phyloP scores from a whole-genome alignment of 495 filamentous ascomycete genomes.

The Tuber umbilicatum region DNA sequence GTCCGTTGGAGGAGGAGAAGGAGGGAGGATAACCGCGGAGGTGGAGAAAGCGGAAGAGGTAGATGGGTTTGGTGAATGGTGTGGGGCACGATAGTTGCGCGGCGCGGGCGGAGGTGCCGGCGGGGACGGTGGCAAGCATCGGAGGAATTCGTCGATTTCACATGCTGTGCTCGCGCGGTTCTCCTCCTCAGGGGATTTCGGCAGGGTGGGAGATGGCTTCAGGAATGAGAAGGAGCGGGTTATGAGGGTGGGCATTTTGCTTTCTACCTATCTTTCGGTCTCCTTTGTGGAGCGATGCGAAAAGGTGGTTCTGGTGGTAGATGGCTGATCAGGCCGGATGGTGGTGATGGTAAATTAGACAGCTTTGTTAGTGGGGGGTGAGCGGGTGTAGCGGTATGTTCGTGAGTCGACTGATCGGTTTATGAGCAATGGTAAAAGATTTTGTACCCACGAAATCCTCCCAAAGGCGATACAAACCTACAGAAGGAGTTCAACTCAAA shows the following conservation, averaged over 20 bases:
- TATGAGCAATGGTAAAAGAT: not conserved
- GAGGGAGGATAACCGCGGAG: not conserved
- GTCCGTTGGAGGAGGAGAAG: not conserved
- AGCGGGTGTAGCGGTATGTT: too few relatives aligned
- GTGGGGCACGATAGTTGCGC: not conserved
- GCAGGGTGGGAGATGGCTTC: not conserved
- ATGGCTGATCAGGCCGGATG: not conserved
- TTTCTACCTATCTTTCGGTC: not conserved
- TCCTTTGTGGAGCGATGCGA: not conserved
- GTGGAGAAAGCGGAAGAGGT: not conserved
- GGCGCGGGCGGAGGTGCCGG: not conserved
- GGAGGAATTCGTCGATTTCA: constrained; percentile 1
- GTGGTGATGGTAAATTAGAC: not conserved
- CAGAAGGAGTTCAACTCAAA: not conserved
- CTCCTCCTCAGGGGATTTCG: not conserved
- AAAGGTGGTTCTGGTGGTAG: not conserved
- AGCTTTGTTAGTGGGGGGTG: not conserved
- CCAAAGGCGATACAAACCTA: not conserved
- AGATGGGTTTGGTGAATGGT: constrained; percentile 1
- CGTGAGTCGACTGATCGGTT: not conserved
- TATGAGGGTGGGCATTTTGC: not conserved
- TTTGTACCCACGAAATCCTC: not conserved
- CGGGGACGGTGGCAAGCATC: not conserved
- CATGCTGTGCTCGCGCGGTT: not conserved
- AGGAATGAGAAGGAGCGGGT: not conserved